Conservation (phyloP, 2,329 filamentous ascomycete species). For the Colletotrichum zoysiae region DNA sequence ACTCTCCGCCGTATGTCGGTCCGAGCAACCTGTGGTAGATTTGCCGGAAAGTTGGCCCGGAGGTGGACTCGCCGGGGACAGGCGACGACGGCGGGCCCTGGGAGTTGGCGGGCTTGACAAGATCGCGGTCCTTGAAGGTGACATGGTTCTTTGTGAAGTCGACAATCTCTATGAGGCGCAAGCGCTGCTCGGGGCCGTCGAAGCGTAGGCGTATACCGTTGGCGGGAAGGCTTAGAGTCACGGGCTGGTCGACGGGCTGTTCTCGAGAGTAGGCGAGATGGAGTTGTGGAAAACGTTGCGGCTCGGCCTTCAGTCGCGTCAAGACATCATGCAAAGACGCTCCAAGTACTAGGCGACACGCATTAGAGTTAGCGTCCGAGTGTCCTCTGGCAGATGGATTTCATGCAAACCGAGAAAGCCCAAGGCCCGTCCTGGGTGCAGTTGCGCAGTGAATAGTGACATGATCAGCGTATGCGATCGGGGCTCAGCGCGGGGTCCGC, state of each 20-base stretch:
- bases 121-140: slow-evolving; percentile 82
- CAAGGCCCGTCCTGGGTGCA: slow-evolving; percentile 74
- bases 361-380: slow-evolving; percentile 40
- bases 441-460: slow-evolving; percentile 70
- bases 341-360: slow-evolving; percentile 75
- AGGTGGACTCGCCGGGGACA: slow-evolving; percentile 48
- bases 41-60: slow-evolving; percentile 85
- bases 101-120: slow-evolving; percentile 73
- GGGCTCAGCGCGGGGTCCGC: slow-evolving; percentile 37
- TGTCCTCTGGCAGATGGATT: slow-evolving; percentile 30
- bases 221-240: slow-evolving; percentile 80
- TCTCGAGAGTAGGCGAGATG: slow-evolving; percentile 84
- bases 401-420: slow-evolving; percentile 66
- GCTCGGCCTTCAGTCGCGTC: slow-evolving; percentile 88
- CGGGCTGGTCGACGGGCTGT: slow-evolving; percentile 79
- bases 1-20: slow-evolving; percentile 94
- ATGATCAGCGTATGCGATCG: slow-evolving; percentile 46
- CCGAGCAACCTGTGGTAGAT: slow-evolving; percentile 95
- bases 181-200: slow-evolving; percentile 90
- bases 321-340: slow-evolving; percentile 92
- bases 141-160: slow-evolving; percentile 90
- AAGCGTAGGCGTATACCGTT: slow-evolving; percentile 94
- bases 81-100: slow-evolving; percentile 48
- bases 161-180: slow-evolving; percentile 89
- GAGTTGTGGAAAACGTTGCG: slow-evolving; percentile 83